A percentile compares a stretch with the other conserved stretches of the same genome.
Evolutionary conservation across 257 asterid species (phyloP).

Genomic region (Solanum ossicruentum): DNA sequence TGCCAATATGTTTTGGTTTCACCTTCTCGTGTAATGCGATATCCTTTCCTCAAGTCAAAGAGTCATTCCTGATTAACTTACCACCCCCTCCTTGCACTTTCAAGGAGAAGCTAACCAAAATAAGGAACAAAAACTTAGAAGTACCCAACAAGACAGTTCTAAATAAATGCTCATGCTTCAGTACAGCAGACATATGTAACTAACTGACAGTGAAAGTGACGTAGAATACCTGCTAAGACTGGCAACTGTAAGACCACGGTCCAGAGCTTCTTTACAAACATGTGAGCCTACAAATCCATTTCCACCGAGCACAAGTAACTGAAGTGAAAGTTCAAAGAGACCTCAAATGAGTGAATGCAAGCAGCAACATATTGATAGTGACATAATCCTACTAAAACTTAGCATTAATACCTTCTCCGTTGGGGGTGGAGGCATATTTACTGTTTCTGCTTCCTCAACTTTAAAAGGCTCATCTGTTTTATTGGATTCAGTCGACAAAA

Average conservation of each 20-base stretch:
- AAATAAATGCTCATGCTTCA: not conserved
- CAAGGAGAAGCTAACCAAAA: not conserved
- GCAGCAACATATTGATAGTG: not conserved
- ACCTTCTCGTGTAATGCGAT: not conserved
- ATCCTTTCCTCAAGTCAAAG: not conserved
- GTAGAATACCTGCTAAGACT: constrained; percentile 79
- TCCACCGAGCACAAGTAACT: constrained; percentile 97
- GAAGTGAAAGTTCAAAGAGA: constrained; percentile 6
- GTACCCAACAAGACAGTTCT: not conserved
- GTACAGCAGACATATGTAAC: not conserved
- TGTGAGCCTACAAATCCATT: constrained; percentile 98
- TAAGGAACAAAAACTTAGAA: not conserved
- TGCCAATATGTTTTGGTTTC: not conserved
- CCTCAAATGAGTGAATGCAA: not conserved
- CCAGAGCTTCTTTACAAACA: constrained; percentile 79
- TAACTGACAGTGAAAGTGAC: not conserved
- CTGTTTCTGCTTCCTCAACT: constrained; percentile 84
- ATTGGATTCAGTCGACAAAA: constrained; percentile 30
- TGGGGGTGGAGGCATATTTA: constrained; percentile 64
- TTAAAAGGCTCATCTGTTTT: constrained; percentile 34
- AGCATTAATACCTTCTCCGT: constrained; percentile 55
- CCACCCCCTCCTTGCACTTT: not conserved
- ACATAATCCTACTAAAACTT: not conserved
- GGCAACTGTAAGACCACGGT: constrained; percentile 62
- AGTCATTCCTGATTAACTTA: not conserved